Evolutionary conservation across 345 rosid genomes (phyloP).

Genomic region (Kandelia obovata): DNA sequence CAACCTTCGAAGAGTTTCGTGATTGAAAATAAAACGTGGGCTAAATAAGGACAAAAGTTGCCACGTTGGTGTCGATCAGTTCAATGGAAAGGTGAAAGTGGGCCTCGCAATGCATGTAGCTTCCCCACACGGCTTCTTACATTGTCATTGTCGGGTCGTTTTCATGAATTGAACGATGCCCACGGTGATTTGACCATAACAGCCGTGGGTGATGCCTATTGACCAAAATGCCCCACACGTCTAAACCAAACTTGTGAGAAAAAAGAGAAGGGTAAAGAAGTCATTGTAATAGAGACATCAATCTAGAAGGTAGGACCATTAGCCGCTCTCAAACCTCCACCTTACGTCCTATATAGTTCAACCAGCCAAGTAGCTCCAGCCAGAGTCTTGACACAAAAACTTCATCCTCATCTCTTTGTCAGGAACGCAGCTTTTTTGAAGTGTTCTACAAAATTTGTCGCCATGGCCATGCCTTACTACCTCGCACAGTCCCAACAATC

Average conservation of each 20-base stretch:
- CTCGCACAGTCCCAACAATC: slow-evolving; percentile 13
- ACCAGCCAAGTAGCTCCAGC: not conserved
- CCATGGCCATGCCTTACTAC: slow-evolving; percentile 36
- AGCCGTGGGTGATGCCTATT: not conserved
- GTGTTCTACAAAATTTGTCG: too few relatives aligned
- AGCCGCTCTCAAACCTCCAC: too few relatives aligned
- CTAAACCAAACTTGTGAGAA: too few relatives aligned
- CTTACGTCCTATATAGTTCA: not conserved
- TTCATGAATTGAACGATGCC: not conserved
- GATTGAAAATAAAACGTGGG: slow-evolving; percentile 15
- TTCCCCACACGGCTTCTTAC: slow-evolving; percentile 14
- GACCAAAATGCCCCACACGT: not conserved
- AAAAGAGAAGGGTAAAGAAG: not conserved
- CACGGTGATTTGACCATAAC: slow-evolving; percentile 9
- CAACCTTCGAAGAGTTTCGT: not conserved
- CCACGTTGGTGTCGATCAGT: slow-evolving; percentile 10
- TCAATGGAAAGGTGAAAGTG: too few relatives aligned
- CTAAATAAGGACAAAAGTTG: slow-evolving; percentile 14
- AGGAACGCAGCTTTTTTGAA: not conserved
- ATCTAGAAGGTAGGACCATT: slow-evolving; percentile 9
- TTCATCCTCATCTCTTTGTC: not conserved
- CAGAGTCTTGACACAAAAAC: not conserved
- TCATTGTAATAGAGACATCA: not conserved
- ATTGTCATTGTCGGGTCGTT: not conserved
- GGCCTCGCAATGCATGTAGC: not conserved